Base-by-base conservation (phyloP, 2,329 filamentous ascomycete species). In the Bipolaris victoriae region DNA sequence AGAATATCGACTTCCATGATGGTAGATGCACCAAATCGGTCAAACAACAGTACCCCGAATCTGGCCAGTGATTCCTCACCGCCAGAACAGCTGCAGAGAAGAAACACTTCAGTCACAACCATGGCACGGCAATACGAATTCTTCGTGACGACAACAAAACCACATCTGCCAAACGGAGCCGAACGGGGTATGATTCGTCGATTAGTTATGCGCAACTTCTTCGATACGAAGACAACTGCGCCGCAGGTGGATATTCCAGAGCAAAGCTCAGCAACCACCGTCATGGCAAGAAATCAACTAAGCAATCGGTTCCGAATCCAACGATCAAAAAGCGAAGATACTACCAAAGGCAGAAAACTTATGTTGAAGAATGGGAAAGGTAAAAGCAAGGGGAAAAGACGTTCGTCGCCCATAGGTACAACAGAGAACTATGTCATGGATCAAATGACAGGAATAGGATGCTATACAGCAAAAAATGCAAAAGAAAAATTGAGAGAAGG, bases 141-240 rank as follows among this genome's bases (percentile, higher is more conserved):
- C 52, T 68, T 72, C 36, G 63, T 70, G 3, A 71, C 64, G 0
- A 72, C 68, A 5, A 58, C 64, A 7, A 53, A 66, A 41, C 64
- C 65, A 29, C 58, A 66, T 36, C 68, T 68, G 44, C 64, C 60
- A 13, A 63, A 65, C 3, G 66, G 67, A 6, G 47, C 48, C 4
- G 62, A 66, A 43, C 52, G 67, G 36, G 62, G 57, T 24, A 61
- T 52, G 26, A 71, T 71, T n/a, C 67, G 66, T 5, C 63, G 66
- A 6, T 37, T 68, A 15, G 68, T 72, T 2, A 72, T 71, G 69
- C 63, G 61, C 16, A 70, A 72, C 41, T 68, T 70, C 58, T 69
- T 71, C 39, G 65, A 70, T 3, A 60, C 46, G 1, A 66, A 66
- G 52, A 54, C 46, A 29, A 36, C 58, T 31, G 43, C 35, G 4